Evolutionary conservation across 768 basidiomycete species (phyloP).

Genomic region (Pisolithus tinctorius): DNA sequence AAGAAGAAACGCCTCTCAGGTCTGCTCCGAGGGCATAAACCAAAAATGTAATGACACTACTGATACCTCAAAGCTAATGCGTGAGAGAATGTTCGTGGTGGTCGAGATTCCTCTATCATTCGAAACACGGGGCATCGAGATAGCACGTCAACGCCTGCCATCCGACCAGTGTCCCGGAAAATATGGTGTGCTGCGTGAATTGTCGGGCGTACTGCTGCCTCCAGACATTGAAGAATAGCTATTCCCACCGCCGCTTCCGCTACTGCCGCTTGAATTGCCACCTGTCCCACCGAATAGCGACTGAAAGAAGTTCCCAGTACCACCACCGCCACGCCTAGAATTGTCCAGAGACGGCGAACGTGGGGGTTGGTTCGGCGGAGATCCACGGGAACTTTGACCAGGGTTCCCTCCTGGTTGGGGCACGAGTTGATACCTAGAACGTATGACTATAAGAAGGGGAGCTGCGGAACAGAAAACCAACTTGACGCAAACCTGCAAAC

Average conservation of each 20-base stretch:
- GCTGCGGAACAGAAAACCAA: not conserved
- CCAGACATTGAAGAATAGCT: conserved; percentile 4
- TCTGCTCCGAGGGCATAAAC: no score
- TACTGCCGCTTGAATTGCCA: conserved; percentile 12
- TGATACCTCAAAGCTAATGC: no score
- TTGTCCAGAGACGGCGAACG: conserved; percentile 13
- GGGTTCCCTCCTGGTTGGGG: conserved; percentile 46
- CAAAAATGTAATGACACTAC: no score
- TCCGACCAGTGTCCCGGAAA: conserved; percentile 31
- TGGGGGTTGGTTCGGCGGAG: conserved; percentile 10
- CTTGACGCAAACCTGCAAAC: conserved; percentile 71
- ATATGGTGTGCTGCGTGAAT: conserved; percentile 11
- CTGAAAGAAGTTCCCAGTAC: conserved; percentile 18
- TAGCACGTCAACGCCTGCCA: conserved; percentile 22
- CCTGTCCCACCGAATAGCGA: conserved; percentile 20
- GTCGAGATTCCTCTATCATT: not conserved
- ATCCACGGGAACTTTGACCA: conserved; percentile 14
- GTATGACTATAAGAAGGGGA: conserved; percentile 4
- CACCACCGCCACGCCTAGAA: conserved; percentile 15
- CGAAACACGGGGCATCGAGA: no score
- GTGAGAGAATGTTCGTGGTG: no score
- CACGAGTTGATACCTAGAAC: conserved; percentile 52
- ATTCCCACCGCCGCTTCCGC: conserved; percentile 9
- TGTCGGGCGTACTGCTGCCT: not conserved
- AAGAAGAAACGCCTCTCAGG: no score